Evolutionary conservation across 73 alveolate genomes (phyloP).

Genomic region (Durusdinium trenchii): DNA sequence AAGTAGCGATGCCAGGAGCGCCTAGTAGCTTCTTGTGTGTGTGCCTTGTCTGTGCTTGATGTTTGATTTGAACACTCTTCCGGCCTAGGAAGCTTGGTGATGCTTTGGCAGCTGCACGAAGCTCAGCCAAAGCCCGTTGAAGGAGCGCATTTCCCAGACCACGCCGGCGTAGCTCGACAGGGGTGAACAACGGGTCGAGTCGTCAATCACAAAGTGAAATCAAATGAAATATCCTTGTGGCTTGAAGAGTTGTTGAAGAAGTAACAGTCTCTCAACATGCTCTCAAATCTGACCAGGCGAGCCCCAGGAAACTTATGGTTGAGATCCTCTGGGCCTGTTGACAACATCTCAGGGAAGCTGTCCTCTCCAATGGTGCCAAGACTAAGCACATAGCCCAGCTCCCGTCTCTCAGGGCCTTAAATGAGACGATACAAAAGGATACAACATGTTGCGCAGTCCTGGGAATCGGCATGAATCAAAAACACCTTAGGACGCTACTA

Average conservation of each 20-base stretch:
- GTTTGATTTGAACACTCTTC: too few relatives aligned
- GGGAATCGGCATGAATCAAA: too few relatives aligned
- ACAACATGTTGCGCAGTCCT: not conserved
- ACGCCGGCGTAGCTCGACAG: constrained; percentile 71
- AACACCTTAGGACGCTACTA: too few relatives aligned
- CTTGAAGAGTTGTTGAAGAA: too few relatives aligned
- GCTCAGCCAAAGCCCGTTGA: constrained; percentile 60
- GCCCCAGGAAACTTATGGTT: not conserved
- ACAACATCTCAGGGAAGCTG: not conserved
- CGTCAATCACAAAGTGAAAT: not conserved
- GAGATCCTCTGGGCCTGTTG: not conserved
- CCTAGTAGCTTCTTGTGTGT: too few relatives aligned
- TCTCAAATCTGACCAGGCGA: too few relatives aligned
- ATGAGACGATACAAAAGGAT: not conserved
- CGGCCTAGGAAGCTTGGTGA: constrained; percentile 6
- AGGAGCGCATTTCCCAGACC: constrained; percentile 81
- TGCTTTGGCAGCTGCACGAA: constrained; percentile 41
- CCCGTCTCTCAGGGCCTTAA: constrained; percentile 50
- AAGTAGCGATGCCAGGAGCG: too few relatives aligned
- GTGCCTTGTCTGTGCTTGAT: too few relatives aligned
- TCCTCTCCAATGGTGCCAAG: constrained; percentile 89
- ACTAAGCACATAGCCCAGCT: constrained; percentile 82
- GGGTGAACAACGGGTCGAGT: not conserved
- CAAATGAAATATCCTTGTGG: not conserved
- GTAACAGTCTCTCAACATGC: too few relatives aligned